Evolutionary conservation across 495 filamentous ascomycete genomes (phyloP).

Genomic region (Hypoxylon crocopeplum): DNA sequence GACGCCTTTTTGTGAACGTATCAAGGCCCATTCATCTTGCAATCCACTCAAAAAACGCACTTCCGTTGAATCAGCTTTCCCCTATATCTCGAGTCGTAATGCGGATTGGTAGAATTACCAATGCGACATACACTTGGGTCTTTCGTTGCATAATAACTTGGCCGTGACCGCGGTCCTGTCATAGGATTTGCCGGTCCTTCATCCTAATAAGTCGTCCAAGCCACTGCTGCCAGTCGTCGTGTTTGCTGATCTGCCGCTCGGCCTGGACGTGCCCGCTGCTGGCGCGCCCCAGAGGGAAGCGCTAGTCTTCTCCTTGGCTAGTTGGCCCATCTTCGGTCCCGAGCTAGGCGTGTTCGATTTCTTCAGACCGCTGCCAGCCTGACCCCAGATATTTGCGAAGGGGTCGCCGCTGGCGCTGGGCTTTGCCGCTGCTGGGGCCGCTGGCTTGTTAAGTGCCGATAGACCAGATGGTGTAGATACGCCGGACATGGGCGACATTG

Average conservation of each 20-base stretch:
- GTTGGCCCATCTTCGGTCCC: constrained; percentile 81
- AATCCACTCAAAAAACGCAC: background rate
- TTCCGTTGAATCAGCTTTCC: background rate
- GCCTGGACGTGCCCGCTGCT: constrained; percentile 44
- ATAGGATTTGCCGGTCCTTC: constrained; percentile 11
- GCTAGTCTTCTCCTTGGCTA: constrained; percentile 94
- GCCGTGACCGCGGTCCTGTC: background rate
- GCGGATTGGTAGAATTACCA: constrained; percentile 3
- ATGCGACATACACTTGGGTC: constrained; percentile 17
- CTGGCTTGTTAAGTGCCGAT: constrained; percentile 45
- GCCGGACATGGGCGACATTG: constrained; percentile 32
- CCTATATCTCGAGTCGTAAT: background rate
- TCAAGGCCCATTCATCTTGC: constrained; percentile 8
- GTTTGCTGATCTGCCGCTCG: constrained; percentile 26
- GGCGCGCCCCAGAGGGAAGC: constrained; percentile 90
- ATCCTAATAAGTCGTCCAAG: constrained; percentile 55
- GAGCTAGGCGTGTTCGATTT: constrained; percentile 68
- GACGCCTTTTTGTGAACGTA: constrained; percentile 18
- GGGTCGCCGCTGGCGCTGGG: constrained; percentile 70
- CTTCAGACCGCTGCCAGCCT: constrained; percentile 78
- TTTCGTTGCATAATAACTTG: constrained; percentile 4
- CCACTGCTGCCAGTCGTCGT: constrained; percentile 42
- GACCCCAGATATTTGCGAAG: constrained; percentile 85
- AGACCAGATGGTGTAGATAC: constrained; percentile 39
- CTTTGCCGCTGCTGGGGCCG: constrained; percentile 59